Evolutionary conservation across 192 early-diverging fungal species (phyloP).

Genomic region (Backusella westeae): DNA sequence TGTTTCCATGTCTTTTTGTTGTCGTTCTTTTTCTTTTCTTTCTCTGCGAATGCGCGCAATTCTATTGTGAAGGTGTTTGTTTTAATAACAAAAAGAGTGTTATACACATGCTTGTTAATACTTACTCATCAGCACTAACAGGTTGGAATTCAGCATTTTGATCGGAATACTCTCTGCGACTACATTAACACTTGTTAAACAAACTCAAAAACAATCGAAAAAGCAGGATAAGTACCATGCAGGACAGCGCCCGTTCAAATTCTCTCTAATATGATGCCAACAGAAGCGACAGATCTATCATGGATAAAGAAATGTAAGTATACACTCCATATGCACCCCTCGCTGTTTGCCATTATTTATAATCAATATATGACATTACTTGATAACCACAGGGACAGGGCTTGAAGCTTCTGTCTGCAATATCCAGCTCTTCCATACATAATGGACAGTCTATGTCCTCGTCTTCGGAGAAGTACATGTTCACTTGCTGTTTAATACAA

Average conservation of each 20-base stretch:
- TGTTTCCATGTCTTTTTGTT: slow-evolving; percentile 86
- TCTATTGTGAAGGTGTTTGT: background rate
- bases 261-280: slow-evolving; percentile 95
- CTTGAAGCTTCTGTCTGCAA: slow-evolving; percentile 93
- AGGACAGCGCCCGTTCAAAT: slow-evolving; percentile 89
- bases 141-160: slow-evolving; percentile 86
- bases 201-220: background rate
- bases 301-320: background rate
- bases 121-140: slow-evolving; percentile 84
- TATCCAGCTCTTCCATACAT: slow-evolving; percentile 98
- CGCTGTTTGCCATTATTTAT: background rate
- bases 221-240: slow-evolving; percentile 58
- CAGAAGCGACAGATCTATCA: slow-evolving; percentile 98
- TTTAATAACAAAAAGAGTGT: background rate
- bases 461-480: slow-evolving; percentile 52
- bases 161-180: slow-evolving; percentile 90
- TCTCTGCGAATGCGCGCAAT: slow-evolving; percentile 70
- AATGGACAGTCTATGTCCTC: slow-evolving; percentile 98
- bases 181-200: background rate
- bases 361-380: slow-evolving; percentile 43
- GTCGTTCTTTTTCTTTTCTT: slow-evolving; percentile 83
- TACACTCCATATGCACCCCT: background rate
- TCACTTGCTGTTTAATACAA: background rate
- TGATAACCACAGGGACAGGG: slow-evolving; percentile 99
- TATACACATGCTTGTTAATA: background rate